Conservation (phyloP, 805 yeast genomes). For the Candida ulmi region DNA sequence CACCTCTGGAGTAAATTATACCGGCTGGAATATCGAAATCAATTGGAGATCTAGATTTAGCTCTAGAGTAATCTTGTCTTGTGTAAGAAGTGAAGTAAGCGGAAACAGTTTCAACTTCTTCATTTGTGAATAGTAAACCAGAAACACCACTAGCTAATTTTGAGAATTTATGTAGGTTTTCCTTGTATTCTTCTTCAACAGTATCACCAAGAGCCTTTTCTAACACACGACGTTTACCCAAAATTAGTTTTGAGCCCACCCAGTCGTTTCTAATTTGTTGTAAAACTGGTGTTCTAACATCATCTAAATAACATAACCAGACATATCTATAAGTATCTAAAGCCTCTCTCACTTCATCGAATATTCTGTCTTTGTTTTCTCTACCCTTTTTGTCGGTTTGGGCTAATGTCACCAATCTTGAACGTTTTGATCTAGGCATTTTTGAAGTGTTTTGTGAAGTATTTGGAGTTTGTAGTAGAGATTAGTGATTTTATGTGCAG, state of each 20-base stretch:
- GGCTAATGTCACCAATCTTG: conserved; percentile 91
- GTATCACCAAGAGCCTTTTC: conserved; percentile 89
- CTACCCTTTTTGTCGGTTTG: conserved; percentile 95
- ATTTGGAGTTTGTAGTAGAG: background rate
- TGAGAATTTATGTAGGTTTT: conserved; percentile 68
- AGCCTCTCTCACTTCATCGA: conserved; percentile 81
- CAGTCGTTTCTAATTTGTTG: conserved; percentile 92
- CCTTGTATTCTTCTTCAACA: conserved; percentile 85
- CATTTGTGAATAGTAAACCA: conserved; percentile 87
- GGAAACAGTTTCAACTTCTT: conserved; percentile 79
- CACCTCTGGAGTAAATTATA: conserved; percentile 90
- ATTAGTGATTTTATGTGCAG: background rate
- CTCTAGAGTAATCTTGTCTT: conserved; percentile 82
- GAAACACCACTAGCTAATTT: conserved; percentile 68
- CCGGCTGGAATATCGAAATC: conserved; percentile 87
- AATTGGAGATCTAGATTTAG: conserved; percentile 79
- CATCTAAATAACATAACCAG: conserved; percentile 84
- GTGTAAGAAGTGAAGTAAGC: conserved; percentile 79
- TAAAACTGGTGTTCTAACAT: conserved; percentile 92
- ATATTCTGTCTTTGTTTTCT: conserved; percentile 85
- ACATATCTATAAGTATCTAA: conserved; percentile 72
- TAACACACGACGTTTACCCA: conserved; percentile 91
- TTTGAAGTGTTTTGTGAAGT: conserved; percentile 8
- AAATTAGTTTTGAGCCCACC: conserved; percentile 81
- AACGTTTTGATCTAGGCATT: conserved; percentile 97